phyloP scores from a whole-genome alignment of 345 rosid species.

The Sisymbrium altissimum region DNA sequence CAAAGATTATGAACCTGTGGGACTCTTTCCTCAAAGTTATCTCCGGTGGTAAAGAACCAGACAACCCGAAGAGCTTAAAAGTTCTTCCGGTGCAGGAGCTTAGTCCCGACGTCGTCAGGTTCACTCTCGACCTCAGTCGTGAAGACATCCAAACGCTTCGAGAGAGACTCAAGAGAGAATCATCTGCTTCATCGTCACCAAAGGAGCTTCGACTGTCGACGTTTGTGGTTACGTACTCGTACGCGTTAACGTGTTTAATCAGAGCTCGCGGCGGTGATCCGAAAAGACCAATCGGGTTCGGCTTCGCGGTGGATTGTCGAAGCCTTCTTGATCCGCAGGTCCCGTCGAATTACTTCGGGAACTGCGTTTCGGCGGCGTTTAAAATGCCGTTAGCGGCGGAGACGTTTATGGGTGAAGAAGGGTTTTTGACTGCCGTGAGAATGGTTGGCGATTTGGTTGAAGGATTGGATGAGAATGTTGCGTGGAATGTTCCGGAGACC shows the following conservation, averaged over 20 bases:
- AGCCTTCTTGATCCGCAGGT: slow-evolving; percentile 33
- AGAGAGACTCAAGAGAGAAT: slow-evolving; percentile 7
- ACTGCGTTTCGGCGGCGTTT: background rate
- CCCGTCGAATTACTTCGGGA: slow-evolving; percentile 35
- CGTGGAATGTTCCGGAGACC: background rate
- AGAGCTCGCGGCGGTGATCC: slow-evolving; percentile 26
- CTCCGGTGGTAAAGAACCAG: slow-evolving; percentile 1
- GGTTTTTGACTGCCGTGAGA: background rate
- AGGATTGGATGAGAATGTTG: background rate
- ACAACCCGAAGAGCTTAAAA: slow-evolving; percentile 1
- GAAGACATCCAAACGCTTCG: slow-evolving; percentile 1
- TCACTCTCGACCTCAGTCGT: background rate
- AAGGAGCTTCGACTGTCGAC: slow-evolving; percentile 18
- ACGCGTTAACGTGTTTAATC: slow-evolving; percentile 4
- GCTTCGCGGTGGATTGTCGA: slow-evolving; percentile 33
- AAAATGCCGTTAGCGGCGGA: background rate
- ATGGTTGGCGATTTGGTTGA: background rate
- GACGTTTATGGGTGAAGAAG: background rate
- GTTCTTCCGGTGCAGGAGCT: background rate
- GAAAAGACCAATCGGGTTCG: background rate
- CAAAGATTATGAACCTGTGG: background rate
- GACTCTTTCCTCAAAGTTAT: background rate
- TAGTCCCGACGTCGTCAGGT: background rate
- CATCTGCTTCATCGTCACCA: background rate
- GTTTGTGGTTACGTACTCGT: slow-evolving; percentile 33